Conservation (phyloP, 257 asterid genomes). For the Gardenia jasminoides region DNA sequence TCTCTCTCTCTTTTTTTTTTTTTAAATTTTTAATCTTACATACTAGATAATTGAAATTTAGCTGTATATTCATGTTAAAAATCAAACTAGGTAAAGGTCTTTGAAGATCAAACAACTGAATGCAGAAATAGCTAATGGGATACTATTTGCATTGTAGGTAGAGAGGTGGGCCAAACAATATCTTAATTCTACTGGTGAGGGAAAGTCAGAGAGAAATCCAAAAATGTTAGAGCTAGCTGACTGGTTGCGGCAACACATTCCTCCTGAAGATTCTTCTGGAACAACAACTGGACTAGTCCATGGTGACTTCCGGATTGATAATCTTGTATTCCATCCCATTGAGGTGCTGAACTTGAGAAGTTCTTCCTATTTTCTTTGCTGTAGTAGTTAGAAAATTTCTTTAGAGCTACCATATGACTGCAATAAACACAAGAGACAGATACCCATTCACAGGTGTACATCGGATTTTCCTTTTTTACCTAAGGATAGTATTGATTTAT, state of each 20-base stretch:
- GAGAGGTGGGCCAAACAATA: conserved; percentile 98
- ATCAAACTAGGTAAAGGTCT: not conserved
- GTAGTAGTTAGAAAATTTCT: not conserved
- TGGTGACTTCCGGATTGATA: conserved; percentile 95
- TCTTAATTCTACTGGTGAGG: conserved; percentile 78
- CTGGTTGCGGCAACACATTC: conserved; percentile 81
- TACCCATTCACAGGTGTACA: not conserved
- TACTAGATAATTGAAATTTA: not conserved
- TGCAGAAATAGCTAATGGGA: conserved; percentile 15
- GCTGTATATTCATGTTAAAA: not conserved
- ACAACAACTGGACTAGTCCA: conserved; percentile 85
- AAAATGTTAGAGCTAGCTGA: conserved; percentile 80
- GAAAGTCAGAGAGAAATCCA: conserved; percentile 79
- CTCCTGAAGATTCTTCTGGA: conserved; percentile 89
- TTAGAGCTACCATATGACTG: not conserved
- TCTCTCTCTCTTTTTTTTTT: too few species aligned
- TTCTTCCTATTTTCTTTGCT: conserved; percentile 5
- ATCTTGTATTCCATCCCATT: conserved; percentile 90
- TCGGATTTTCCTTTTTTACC: not conserved
- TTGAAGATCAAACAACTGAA: not conserved
- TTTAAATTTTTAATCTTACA: too few species aligned
- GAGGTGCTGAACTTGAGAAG: conserved; percentile 53
- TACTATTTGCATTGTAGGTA: conserved; percentile 47
- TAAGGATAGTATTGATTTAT: conserved; percentile 3
- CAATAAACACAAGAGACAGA: not conserved